Conservation (phyloP, 2,329 filamentous ascomycete species). For the Ophiostoma himal-ulmi region DNA sequence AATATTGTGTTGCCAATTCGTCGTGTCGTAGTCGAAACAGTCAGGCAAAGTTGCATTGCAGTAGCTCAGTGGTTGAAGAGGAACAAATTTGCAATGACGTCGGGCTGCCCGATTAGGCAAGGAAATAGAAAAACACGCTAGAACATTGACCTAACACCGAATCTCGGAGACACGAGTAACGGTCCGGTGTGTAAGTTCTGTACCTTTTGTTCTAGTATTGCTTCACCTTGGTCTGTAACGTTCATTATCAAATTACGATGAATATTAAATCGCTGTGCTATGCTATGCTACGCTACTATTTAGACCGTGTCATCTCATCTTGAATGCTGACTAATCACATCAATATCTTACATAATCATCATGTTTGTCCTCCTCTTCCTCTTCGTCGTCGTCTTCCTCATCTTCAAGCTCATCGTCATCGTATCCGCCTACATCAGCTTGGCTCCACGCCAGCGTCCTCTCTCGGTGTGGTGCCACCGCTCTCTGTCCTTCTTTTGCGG, state of each 20-base stretch:
- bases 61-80: neutral
- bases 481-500: slow-evolving; percentile 34
- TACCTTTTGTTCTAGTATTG: too few species aligned
- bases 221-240: too few species aligned
- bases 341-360: neutral
- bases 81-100: slow-evolving; percentile 1
- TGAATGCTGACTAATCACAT: neutral
- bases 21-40: neutral
- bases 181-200: too few species aligned
- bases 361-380: neutral
- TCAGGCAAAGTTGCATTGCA: neutral
- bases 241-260: neutral
- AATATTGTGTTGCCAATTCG: neutral
- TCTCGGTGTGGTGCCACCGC: slow-evolving; percentile 35
- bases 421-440: slow-evolving; percentile 14
- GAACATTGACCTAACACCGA: neutral
- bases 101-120: slow-evolving; percentile 2
- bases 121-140: neutral
- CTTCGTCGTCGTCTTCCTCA: neutral
- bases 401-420: neutral
- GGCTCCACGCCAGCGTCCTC: slow-evolving; percentile 32
- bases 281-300: neutral
- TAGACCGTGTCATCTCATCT: neutral
- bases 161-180: neutral
- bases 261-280: neutral